Percentiles rank a stretch among this genome's conserved stretches.
phyloP scores from a whole-genome alignment of 2,329 filamentous ascomycete species.

The Nemania sp. region DNA sequence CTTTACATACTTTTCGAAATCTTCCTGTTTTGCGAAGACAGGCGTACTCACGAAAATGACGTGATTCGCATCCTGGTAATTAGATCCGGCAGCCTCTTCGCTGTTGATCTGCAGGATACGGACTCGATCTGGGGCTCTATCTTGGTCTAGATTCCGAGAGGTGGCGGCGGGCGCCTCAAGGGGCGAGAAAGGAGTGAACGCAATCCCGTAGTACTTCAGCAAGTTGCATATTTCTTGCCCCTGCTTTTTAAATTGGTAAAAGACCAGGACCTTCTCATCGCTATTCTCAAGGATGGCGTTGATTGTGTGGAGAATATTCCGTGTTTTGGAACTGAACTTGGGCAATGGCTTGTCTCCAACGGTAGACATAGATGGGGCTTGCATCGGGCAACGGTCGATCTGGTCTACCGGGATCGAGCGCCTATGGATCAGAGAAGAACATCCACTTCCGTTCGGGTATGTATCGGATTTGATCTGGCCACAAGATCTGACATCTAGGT shows the following conservation, averaged over 20 bases:
- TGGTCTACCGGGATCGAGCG: constrained; percentile 32
- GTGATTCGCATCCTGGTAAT: constrained; percentile 58
- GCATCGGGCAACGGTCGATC: constrained; percentile 27
- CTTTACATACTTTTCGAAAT: constrained; percentile 53
- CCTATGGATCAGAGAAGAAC: constrained; percentile 21
- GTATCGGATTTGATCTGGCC: constrained; percentile 34
- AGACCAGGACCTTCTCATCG: constrained; percentile 52
- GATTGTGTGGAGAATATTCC: constrained; percentile 41
- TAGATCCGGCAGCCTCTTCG: constrained; percentile 56
- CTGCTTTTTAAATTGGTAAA: constrained; percentile 53
- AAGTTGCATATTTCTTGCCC: constrained; percentile 45
- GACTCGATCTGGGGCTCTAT: constrained; percentile 47
- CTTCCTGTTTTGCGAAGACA: constrained; percentile 48
- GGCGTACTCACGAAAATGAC: constrained; percentile 56
- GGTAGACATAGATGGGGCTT: background rate
- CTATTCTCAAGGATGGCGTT: constrained; percentile 21
- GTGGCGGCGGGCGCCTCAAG: background rate
- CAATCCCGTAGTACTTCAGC: constrained; percentile 36
- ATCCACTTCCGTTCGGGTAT: constrained; percentile 29
- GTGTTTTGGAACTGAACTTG: constrained; percentile 43
- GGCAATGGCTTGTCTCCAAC: background rate
- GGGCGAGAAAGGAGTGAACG: constrained; percentile 27
- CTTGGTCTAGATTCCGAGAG: background rate
- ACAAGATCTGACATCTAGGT: constrained; percentile 35
- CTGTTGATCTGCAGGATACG: constrained; percentile 56